These are phyloP conservation scores for Trichoderma orchidacearum DNA, from an alignment of 495 filamentous ascomycete genomes.

Conservation along the genomic window DNA sequence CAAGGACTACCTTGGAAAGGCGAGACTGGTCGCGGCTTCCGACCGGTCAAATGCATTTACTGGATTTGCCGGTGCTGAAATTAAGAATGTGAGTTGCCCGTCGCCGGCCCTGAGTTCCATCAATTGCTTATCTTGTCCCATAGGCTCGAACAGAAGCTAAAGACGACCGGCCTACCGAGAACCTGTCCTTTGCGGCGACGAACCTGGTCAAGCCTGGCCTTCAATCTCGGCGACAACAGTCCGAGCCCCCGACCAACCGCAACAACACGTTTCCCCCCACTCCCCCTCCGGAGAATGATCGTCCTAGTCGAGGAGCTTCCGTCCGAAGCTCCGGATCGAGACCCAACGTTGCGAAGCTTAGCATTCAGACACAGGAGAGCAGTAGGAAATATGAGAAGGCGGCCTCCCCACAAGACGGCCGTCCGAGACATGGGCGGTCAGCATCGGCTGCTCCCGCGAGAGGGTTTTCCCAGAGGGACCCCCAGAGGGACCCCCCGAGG, in stretches of 20 bases:
- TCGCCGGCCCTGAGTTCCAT: conserved; percentile 1
- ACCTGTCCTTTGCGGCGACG: conserved; percentile 77
- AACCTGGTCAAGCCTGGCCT: conserved; percentile 82
- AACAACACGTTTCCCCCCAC: conserved; percentile 84
- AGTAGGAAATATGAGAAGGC: conserved; percentile 34
- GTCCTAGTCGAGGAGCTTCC: conserved; percentile 35
- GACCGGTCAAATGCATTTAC: conserved; percentile 65
- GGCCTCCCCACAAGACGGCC: conserved; percentile 27
- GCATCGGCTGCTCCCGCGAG: conserved; percentile 22
- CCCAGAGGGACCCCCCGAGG: conserved; percentile 19
- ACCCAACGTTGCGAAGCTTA: conserved; percentile 37
- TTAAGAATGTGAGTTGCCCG: conserved; percentile 42
- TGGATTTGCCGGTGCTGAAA: conserved; percentile 61
- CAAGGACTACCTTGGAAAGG: conserved; percentile 94
- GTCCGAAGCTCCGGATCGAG: conserved; percentile 33
- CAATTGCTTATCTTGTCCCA: conserved; percentile 9
- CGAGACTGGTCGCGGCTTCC: conserved; percentile 82
- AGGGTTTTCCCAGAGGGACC: conserved; percentile 23
- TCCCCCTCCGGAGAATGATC: conserved; percentile 79
- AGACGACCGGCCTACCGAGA: conserved; percentile 66
- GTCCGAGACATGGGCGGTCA: conserved; percentile 20
- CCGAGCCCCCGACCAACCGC: conserved; percentile 62
- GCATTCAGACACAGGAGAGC: conserved; percentile 34
- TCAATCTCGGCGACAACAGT: conserved; percentile 66
- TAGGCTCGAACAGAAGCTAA: conserved; percentile 13